Evolutionary conservation across 2,329 filamentous ascomycete species (phyloP).

Genomic region (Akanthomyces muscarius): DNA sequence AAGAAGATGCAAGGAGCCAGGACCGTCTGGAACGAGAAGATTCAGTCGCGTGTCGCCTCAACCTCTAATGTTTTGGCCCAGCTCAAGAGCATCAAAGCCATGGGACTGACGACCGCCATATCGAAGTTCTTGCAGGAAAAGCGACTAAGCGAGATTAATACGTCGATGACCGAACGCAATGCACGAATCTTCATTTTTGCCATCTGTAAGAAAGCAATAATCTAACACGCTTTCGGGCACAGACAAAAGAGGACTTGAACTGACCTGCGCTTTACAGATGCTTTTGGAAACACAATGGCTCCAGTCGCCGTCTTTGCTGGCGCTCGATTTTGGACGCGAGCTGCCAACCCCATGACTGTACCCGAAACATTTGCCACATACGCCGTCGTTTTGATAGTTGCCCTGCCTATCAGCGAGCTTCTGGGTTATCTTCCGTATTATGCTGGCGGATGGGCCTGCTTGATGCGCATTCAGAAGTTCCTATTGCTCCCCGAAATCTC

Average conservation of each 20-base stretch:
- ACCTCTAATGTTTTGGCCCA: conserved; percentile 9
- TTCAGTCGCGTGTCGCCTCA: not conserved
- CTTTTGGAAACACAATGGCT: not conserved
- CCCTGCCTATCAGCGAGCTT: not conserved
- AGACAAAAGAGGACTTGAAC: not conserved
- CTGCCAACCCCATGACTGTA: not conserved
- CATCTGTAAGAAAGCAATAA: not conserved
- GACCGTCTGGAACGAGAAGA: conserved; percentile 11
- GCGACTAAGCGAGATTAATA: conserved; percentile 2
- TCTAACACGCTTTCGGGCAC: not conserved
- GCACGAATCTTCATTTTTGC: not conserved
- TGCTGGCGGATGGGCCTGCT: conserved; percentile 4
- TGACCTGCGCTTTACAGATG: not conserved
- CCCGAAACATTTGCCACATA: conserved; percentile 7
- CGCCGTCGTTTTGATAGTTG: conserved; percentile 2
- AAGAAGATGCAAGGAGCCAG: conserved; percentile 11
- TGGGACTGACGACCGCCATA: not conserved
- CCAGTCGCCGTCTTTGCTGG: conserved; percentile 12
- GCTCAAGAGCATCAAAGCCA: conserved; percentile 11
- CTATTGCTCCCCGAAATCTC: not conserved
- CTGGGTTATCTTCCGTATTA: conserved; percentile 7
- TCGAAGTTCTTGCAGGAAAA: not conserved
- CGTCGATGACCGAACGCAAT: conserved; percentile 9
- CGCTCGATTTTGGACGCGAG: conserved; percentile 11
- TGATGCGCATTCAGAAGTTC: conserved; percentile 9